A percentile compares a stretch with the other conserved stretches of the same genome.
Evolutionary conservation across 805 yeast species (phyloP).

Genomic region (Metschnikowia aberdeeniae): DNA sequence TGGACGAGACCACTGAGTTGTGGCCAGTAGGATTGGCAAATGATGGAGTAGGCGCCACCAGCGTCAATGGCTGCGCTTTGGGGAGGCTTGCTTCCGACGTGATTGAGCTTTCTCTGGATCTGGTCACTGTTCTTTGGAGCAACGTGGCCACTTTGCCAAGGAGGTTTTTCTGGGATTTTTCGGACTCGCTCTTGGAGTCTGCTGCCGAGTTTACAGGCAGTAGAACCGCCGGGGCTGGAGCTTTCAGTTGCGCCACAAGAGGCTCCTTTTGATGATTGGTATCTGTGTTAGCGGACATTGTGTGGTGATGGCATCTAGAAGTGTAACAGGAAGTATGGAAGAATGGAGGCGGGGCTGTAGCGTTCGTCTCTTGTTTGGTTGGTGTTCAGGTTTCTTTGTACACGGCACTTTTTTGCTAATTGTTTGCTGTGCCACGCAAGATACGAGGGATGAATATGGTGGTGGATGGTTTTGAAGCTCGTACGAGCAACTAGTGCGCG

Average conservation of each 20-base stretch:
- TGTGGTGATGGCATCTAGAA: background rate
- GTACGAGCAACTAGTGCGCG: conserved; percentile 4
- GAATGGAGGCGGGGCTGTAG: background rate
- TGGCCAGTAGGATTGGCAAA: background rate
- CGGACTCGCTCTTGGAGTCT: background rate
- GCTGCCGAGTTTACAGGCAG: conserved; percentile 5
- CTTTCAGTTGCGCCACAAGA: background rate
- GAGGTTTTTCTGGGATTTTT: conserved; percentile 18
- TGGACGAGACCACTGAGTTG: background rate
- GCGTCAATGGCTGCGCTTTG: background rate
- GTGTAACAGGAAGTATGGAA: background rate
- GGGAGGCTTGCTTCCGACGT: background rate
- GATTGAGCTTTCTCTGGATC: conserved; percentile 14
- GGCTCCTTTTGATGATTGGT: background rate
- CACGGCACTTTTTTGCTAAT: too few species aligned
- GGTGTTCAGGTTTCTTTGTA: background rate
- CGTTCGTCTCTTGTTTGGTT: background rate
- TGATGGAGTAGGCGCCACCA: background rate
- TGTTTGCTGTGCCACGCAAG: background rate
- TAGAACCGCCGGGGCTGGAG: conserved; percentile 2
- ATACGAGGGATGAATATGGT: background rate
- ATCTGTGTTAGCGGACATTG: conserved; percentile 1
- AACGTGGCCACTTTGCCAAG: conserved; percentile 33
- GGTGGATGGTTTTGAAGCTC: background rate
- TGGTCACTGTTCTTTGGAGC: conserved; percentile 23